Evolutionary conservation across 2,329 filamentous ascomycete genomes (phyloP), one percentile per base, ranked within the genome.

Genomic region (Aspergillus oerlinghausenensis): DNA sequence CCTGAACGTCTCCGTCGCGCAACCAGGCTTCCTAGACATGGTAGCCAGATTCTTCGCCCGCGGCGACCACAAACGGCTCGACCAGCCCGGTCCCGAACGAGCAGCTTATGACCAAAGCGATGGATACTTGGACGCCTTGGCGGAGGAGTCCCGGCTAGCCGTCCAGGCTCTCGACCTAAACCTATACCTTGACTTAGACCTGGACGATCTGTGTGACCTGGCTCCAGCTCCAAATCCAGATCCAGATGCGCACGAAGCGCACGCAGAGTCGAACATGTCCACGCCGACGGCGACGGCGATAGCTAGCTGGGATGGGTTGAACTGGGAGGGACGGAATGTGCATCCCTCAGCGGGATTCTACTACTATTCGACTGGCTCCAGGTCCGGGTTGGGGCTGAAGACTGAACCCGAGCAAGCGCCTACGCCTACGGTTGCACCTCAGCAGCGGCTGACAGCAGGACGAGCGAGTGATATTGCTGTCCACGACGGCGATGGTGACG

Each of bases 31-130:
- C 35, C 23, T 57, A 4, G 40, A 57, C 6, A 38, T 51, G 10
- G 26, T 60, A 1, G 54, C 54, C 10, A 26, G 49, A 2, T 62
- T 62, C 19, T 62, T 55, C 14, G 54, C 59, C 5, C 57, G 56
- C 35, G 58, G 60, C 2, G 58, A 60, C 40, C 55, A 60, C 32
- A 48, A 43, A 14, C 51, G 51, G 8, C 60, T 52, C 51, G 21
- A 17, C 11, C 59, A 59, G 40, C 59, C 55, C 9, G 51, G 42
- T 1, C 26, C 40, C 2, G 40, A 43, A 43, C 9, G 3, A 23
- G 43, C n/a, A 23, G 19, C 9, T 9, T 19, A 21, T 8, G 21
- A 23, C n/a, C 21, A 23, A 10, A 17, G n/a, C 1, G 42, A 45
- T 19, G 42, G 4, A 14, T 23, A 45, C 8, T 7, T 19, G 6